These are phyloP conservation scores for Sporothrix humicola DNA, from an alignment of 2,329 filamentous ascomycete species.

Conservation along the genomic window DNA sequence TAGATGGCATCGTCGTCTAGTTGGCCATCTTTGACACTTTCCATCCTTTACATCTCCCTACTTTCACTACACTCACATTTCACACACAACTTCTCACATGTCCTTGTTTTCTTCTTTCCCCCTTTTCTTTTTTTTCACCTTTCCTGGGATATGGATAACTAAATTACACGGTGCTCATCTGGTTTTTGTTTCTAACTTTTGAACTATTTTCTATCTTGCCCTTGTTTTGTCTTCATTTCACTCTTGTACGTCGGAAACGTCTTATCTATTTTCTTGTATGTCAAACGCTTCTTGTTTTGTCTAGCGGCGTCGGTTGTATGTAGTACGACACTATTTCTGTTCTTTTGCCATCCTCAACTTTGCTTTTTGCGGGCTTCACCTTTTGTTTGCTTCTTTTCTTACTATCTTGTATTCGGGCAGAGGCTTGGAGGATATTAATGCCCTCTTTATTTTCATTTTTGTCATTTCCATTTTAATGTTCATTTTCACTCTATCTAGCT, in stretches of 20 bases:
- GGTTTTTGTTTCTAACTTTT: not conserved
- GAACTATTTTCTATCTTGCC: not conserved
- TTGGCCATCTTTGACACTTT: not conserved
- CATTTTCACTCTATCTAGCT: not conserved
- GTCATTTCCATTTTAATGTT: not conserved
- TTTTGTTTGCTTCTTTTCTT: not conserved
- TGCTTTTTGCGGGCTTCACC: not conserved
- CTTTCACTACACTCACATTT: not conserved
- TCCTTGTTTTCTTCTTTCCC: not conserved
- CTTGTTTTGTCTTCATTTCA: not conserved
- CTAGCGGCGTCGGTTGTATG: slow-evolving; percentile 9
- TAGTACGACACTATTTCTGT: slow-evolving; percentile 10
- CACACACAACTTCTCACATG: not conserved
- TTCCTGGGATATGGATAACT: slow-evolving; percentile 16
- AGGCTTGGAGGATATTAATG: not conserved
- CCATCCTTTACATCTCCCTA: not conserved
- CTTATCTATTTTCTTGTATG: slow-evolving; percentile 1
- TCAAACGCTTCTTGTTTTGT: slow-evolving; percentile 3
- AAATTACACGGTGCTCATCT: slow-evolving; percentile 7
- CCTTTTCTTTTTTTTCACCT: not conserved
- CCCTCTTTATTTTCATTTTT: not conserved
- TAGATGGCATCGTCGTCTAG: slow-evolving; percentile 26
- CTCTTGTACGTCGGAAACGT: not conserved
- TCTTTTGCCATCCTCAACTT: not conserved
- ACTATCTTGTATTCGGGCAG: slow-evolving; percentile 3